Evolutionary conservation across 2,329 filamentous ascomycete species (phyloP), one percentile per base, ranked within the genome.

Genomic region (Periconia sp.): DNA sequence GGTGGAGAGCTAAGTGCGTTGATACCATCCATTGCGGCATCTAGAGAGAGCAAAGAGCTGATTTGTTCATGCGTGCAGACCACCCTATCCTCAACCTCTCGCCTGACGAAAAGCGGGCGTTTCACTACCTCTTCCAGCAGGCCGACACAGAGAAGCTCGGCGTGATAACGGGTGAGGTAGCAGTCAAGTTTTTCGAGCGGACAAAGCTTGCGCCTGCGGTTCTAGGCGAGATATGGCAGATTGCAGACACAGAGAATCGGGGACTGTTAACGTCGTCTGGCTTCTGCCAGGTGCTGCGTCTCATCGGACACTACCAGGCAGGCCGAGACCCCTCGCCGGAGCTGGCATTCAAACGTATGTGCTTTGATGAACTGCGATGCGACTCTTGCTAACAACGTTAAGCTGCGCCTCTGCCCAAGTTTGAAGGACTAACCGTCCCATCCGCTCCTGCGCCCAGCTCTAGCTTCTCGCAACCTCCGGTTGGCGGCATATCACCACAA

Each of bases 171-270:
- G 94, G 94, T 71, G 94, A 99, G 73, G 82, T 95, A 49, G 94
- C 94, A 46, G 92, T 99, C 70, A 89, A 91, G 69, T 97, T 99
- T 78, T 99, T 99, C 68, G 92, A 97, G 73, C 94, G 94, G 78
- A 97, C 94, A 32, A 86, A 88, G 57, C 79, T 99, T 35, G 85
- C 92, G 49, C 89, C 92, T 40, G 85, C 89, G 50, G 80, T 94
- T 35, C 80, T 99, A 46, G 94, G 92, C 71, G 71, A 96, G 88
- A 97, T 99, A 80, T 99, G 94, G 94, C 92, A 97, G 75, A 94
- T 99, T 69, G 92, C 94, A 57, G 94, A 99, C 75, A 91, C 84
- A 56, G 92, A 97, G 76, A 99, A 99, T 76, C 85, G 92, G 54
- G 94, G 94, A 38, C 88, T 97, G 57, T 78, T 99, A 56, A 96